Conservation (phyloP, 768 basidiomycete species). For the Daedalea quercina region DNA sequence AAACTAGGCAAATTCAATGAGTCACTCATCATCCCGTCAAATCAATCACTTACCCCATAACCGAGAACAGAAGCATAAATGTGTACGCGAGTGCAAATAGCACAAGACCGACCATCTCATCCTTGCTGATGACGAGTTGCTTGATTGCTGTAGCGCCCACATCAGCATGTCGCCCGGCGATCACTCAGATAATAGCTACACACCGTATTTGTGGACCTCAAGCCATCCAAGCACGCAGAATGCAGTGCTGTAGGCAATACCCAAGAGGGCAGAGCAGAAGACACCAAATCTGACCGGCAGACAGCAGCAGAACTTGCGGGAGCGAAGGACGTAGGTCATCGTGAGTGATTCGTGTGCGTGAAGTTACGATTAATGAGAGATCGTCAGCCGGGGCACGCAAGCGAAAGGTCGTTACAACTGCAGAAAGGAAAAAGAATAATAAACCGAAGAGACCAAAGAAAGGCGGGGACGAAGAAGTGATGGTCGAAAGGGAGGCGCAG, state of each 20-base stretch:
- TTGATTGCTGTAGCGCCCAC: slow-evolving; percentile 13
- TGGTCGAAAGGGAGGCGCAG: slow-evolving; percentile 8
- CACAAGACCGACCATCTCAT: slow-evolving; percentile 38
- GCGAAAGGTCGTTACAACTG: slow-evolving; percentile 1
- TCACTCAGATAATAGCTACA: slow-evolving; percentile 17
- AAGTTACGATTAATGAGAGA: neutral
- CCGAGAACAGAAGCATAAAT: slow-evolving; percentile 38
- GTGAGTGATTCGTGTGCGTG: slow-evolving; percentile 12
- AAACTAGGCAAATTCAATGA: slow-evolving; percentile 23
- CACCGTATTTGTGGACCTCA: slow-evolving; percentile 36
- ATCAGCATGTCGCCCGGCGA: too few relatives aligned
- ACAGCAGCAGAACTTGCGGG: slow-evolving; percentile 58
- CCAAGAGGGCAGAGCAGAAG: slow-evolving; percentile 45
- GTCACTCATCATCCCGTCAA: neutral
- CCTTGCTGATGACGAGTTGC: slow-evolving; percentile 28
- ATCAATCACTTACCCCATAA: slow-evolving; percentile 38
- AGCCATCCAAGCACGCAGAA: slow-evolving; percentile 42
- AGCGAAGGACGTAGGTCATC: slow-evolving; percentile 42
- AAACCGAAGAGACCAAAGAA: slow-evolving; percentile 2
- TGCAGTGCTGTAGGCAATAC: slow-evolving; percentile 35
- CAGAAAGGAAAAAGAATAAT: neutral
- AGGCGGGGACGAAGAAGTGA: slow-evolving; percentile 4
- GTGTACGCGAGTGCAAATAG: slow-evolving; percentile 42
- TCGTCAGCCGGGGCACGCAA: neutral
- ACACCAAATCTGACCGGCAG: slow-evolving; percentile 61